Base-by-base conservation (phyloP, 345 rosid genomes). In the Hibiscus tridactylites region DNA sequence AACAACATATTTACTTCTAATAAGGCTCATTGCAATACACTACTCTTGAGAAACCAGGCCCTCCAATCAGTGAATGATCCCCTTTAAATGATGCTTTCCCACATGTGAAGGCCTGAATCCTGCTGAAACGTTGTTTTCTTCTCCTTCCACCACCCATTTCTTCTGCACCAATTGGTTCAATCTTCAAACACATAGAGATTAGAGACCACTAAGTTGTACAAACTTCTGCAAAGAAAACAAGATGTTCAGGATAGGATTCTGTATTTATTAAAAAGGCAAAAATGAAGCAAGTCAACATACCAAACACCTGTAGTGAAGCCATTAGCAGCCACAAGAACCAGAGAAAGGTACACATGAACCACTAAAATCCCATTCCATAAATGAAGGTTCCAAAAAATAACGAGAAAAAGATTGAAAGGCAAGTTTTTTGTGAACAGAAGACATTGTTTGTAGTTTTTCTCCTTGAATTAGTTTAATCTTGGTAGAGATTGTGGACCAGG, bases 1-100 rank as follows among this genome's bases (percentile, higher is more conserved):
- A 21, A 21, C 21, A 21, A 21, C 21, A 21, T 21, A 21, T 21
- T 21, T 21, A 21, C 21, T 21, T 21, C 21, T 21, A 21, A 21
- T 21, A 21, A 21, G 21, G 21, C 10, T 94, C 97, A 75, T 94
- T 94, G 76, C 96, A 91, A 65, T 84, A 80, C 2, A 90, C 96
- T 16, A 90, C 80, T 42, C 98, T 85, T 0, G 97, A 91, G 80
- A 90, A 94, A 6, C 97, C 98, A 12, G 97, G 96, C 56, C 97
- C 98, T 44, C 98, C 97, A 16, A 94, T 88, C 47, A 87, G 75
- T 8, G 96, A 88, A 74, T 86, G 97, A 1, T 89, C 98, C 4
- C 82, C 89, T 71, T 80, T 77, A 73, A 87, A 88, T 5, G 81
- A 85, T 6, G 91, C 86, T 74, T 79, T 86, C 42, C 98, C 95